Evolutionary conservation across 2,329 filamentous ascomycete species (phyloP).

Genomic region (Aspergillus fumigatus): DNA sequence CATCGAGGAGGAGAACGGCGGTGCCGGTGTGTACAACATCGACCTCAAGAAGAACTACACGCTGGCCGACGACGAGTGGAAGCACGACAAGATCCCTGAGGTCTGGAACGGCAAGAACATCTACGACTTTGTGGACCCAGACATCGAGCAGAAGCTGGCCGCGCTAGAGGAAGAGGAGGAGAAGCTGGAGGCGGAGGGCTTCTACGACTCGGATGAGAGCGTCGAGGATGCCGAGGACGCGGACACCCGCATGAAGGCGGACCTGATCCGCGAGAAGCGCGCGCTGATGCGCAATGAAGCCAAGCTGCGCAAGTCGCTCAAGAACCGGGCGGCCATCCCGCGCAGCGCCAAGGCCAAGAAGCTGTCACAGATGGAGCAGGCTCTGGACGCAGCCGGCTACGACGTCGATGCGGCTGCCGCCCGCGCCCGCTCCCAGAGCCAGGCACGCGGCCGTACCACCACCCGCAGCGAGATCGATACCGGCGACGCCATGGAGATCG

Average conservation of each 20-base stretch:
- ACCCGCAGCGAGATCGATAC: conserved; percentile 57
- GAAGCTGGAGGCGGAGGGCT: conserved; percentile 82
- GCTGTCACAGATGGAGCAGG: conserved; percentile 79
- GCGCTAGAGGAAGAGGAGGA: conserved; percentile 95
- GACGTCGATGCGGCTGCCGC: conserved; percentile 72
- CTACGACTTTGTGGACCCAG: conserved; percentile 93
- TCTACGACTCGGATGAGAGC: conserved; percentile 80
- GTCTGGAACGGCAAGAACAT: conserved; percentile 94
- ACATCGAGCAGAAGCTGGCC: conserved; percentile 88
- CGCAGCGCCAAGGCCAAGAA: conserved; percentile 75
- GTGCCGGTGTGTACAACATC: conserved; percentile 92
- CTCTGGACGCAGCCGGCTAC: conserved; percentile 78
- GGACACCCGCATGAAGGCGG: conserved; percentile 84
- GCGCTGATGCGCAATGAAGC: conserved; percentile 89
- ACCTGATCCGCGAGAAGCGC: conserved; percentile 92
- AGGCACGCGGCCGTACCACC: conserved; percentile 64
- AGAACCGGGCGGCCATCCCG: conserved; percentile 93
- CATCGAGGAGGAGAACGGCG: conserved; percentile 85
- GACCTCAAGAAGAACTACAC: conserved; percentile 86
- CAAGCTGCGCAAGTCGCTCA: conserved; percentile 91
- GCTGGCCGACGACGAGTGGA: conserved; percentile 87
- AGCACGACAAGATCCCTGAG: conserved; percentile 92
- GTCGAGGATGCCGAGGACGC: conserved; percentile 86
- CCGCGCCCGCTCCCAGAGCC: conserved; percentile 61
- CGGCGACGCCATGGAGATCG: conserved; percentile 65